These are phyloP conservation scores for Apophysomyces elegans DNA, from an alignment of 371 early-diverging fungal genomes.

Conservation along the genomic window DNA sequence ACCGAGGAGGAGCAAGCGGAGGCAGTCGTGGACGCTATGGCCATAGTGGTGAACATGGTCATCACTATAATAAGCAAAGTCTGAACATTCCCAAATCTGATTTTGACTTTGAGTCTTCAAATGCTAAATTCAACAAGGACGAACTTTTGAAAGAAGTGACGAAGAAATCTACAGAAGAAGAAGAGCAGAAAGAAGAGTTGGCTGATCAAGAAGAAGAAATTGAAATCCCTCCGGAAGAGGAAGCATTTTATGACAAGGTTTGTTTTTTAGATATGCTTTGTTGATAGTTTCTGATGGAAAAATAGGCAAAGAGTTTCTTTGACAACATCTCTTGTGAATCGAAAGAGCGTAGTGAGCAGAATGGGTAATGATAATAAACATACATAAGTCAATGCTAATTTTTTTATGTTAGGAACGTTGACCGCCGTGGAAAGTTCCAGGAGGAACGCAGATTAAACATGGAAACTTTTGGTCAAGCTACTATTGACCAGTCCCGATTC, in stretches of 20 bases:
- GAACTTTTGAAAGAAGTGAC: slow-evolving; percentile 71
- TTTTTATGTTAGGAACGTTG: slow-evolving; percentile 27
- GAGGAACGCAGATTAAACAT: slow-evolving; percentile 90
- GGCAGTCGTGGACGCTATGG: slow-evolving; percentile 53
- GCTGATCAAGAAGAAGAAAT: slow-evolving; percentile 23
- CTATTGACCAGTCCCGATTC: slow-evolving; percentile 68
- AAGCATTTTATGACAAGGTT: slow-evolving; percentile 58
- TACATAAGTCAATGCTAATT: neutral
- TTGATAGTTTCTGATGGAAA: neutral
- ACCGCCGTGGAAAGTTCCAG: slow-evolving; percentile 78
- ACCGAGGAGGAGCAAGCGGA: slow-evolving; percentile 22
- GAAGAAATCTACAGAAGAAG: slow-evolving; percentile 20
- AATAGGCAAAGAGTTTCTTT: slow-evolving; percentile 84
- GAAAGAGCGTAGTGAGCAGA: slow-evolving; percentile 77
- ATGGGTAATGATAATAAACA: slow-evolving; percentile 10
- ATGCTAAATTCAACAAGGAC: slow-evolving; percentile 91
- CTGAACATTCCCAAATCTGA: slow-evolving; percentile 83
- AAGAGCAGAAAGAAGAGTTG: slow-evolving; percentile 46
- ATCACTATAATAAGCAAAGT: slow-evolving; percentile 45
- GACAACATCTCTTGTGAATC: slow-evolving; percentile 97
- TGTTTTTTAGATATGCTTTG: neutral
- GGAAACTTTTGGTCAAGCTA: slow-evolving; percentile 94
- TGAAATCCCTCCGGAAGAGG: slow-evolving; percentile 50
- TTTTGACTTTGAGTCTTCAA: slow-evolving; percentile 93
- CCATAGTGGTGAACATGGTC: slow-evolving; percentile 16